Evolutionary conservation across 495 filamentous ascomycete genomes (phyloP), one percentile per base, ranked within the genome.

Genomic region (Apodospora peruviana): DNA sequence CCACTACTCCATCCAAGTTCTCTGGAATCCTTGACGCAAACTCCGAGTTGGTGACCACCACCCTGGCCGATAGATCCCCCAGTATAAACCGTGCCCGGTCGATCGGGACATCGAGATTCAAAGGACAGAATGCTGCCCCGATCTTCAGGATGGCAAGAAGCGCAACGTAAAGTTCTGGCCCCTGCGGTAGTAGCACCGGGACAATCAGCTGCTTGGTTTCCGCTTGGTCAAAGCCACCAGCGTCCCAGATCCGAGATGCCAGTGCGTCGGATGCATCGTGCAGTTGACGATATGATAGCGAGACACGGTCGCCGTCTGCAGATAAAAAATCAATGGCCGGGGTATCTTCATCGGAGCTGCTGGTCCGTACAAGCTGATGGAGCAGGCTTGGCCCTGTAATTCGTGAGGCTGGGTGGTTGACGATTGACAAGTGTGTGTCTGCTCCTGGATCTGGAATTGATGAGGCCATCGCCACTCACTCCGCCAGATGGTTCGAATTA

Each of bases 81-180:
- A 86, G 53, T 34, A 93, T 86, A 61, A 93, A 91, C 32, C 73
- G 75, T 16, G 91, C 74, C 16, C 89, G 73, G 32, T 93, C 86
- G 22, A 61, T 55, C 2, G 89, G 89, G 5, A 83, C 76, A 55
- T 91, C 87, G 12, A 83, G 69, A 45, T 81, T 78, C 32, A 95
- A 67, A 0, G 89, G 87, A 43, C 88, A 91, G 53, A 94, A 93
- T 5, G 88, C 86, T 5, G 72, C 85, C 0, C 89, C 89, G 5
- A 82, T 79, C 55, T 87, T 88, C 11, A 93, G 72, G 40, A 88
- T 81, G 1, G 81, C 88, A 4, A 94, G 60, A 39, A 84, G 74
- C 0, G 85, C 63, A 43, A 89, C 71, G 58, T 93, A 95, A 9
- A 95, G 73, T 19, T 81, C 72, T 17, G 80, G 75, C 4, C 76